phyloP scores from a whole-genome alignment of 139 green algal genomes.

The Closterium sp. region DNA sequence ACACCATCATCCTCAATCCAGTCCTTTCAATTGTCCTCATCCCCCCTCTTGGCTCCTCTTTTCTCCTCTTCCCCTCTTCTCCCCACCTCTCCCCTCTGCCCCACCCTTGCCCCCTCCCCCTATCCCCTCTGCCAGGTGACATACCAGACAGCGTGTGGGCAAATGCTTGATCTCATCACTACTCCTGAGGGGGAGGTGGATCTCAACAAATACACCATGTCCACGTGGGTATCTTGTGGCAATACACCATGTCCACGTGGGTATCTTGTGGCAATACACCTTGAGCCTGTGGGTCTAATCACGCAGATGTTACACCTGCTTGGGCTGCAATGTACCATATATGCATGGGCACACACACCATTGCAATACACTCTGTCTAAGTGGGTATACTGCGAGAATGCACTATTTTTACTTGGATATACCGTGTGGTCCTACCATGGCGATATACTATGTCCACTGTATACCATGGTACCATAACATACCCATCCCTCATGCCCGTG shows the following conservation, averaged over 20 bases:
- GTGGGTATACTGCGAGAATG: slow-evolving; percentile 46
- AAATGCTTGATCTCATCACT: slow-evolving; percentile 96
- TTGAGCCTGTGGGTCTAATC: not conserved
- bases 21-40: too few species aligned
- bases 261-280: not conserved
- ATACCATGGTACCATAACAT: slow-evolving; percentile 75
- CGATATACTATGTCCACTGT: too few species aligned
- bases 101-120: too few species aligned
- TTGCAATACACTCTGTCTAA: slow-evolving; percentile 82
- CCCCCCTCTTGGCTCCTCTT: not conserved
- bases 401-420: not conserved
- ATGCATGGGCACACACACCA: slow-evolving; percentile 38
- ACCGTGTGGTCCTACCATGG: not conserved
- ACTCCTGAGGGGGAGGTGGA: slow-evolving; percentile 77
- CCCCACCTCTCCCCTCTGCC: not conserved
- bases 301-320: too few species aligned
- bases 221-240: slow-evolving; percentile 61
- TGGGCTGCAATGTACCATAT: too few species aligned
- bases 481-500: too few species aligned
- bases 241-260: not conserved
- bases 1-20: too few species aligned
- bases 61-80: not conserved
- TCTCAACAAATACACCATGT: slow-evolving; percentile 82
- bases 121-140: slow-evolving; percentile 60
- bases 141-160: slow-evolving; percentile 88